Evolutionary conservation across 257 asterid species (phyloP), one percentile per base, ranked within the genome.

Genomic region (Solanum chmielewskii): DNA sequence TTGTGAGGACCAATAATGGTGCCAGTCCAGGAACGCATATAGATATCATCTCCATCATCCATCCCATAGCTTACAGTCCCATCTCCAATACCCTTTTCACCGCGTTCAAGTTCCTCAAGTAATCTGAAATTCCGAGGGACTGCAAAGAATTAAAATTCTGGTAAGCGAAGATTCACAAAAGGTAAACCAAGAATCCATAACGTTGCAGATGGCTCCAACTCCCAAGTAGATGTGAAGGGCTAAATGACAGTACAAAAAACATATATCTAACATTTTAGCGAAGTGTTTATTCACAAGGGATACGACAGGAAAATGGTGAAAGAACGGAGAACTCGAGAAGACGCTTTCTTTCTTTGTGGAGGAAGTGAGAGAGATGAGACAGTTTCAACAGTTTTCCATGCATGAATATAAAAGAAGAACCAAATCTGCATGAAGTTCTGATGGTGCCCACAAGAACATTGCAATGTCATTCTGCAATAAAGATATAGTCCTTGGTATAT

Each of bases 111-210:
- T 77, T 92, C 93, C 92, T 91, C 94, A 75, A 92, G 87, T 93
- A 92, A 89, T 85, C 94, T 90, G 85, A 92, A 92, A 88, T 92
- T 92, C 59, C 94, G 87, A 92, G 94, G 94, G 89, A 92, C 94
- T 91, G 91, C 89, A 87, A 85, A 71, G 83, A 83, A 87, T 14
- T 29, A 77, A 83, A 45, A 89, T 6, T 35, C 3, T 75, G 85
- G 69, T 80, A 80, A 80, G 69, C 88, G 68, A 91, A 87, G 85
- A 90, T 83, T 20, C 88, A 80, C 83, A 77, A 69, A 21, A 33
- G 31, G 45, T 5, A 64, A 73, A 82, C 42, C 13, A 25, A 25
- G 44, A 80, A 80, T 23, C 18, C 59, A 60, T 41, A 75, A 78
- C 9, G 62, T 71, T 42, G 78, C 25, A 47, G 86, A 44, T 42